Evolutionary conservation across 2,329 filamentous ascomycete species (phyloP).

Genomic region (Venturia nashicola): DNA sequence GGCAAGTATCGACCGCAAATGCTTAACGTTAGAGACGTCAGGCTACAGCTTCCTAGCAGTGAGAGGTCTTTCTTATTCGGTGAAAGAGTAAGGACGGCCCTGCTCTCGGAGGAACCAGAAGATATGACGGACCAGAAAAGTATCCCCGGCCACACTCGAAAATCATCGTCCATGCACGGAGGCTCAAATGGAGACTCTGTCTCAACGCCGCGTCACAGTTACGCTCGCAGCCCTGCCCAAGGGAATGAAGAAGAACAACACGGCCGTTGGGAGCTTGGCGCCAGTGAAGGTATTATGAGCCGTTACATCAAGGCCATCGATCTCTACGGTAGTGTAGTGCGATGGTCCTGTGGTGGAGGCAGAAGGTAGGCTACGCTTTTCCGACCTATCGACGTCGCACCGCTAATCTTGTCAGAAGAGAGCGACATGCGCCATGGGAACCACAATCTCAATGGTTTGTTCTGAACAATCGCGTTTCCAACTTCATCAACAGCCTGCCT

Average conservation of each 20-base stretch:
- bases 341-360: slow-evolving; percentile 46
- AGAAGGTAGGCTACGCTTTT: slow-evolving; percentile 29
- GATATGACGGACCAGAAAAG: slow-evolving; percentile 14
- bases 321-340: slow-evolving; percentile 43
- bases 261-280: slow-evolving; percentile 39
- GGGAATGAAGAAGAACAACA: slow-evolving; percentile 28
- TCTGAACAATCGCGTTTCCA: slow-evolving; percentile 38
- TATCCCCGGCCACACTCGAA: background rate
- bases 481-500: slow-evolving; percentile 44
- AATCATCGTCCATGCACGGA: background rate
- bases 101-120: slow-evolving; percentile 32
- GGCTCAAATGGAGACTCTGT: background rate
- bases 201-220: slow-evolving; percentile 2
- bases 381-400: background rate
- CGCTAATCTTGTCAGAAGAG: slow-evolving; percentile 22
- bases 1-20: slow-evolving; percentile 49
- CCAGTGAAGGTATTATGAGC: slow-evolving; percentile 33
- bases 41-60: slow-evolving; percentile 55
- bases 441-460: slow-evolving; percentile 40
- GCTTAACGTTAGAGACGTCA: slow-evolving; percentile 46
- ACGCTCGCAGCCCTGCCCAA: background rate
- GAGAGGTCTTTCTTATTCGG: slow-evolving; percentile 53
- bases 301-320: slow-evolving; percentile 42
- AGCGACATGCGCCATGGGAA: slow-evolving; percentile 49
- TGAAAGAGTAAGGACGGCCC: slow-evolving; percentile 41